A percentile compares a stretch with the other conserved stretches of the same genome.
Evolutionary conservation across 176 grass and related monocot species (phyloP).

Genomic region (Triticum monococcum): DNA sequence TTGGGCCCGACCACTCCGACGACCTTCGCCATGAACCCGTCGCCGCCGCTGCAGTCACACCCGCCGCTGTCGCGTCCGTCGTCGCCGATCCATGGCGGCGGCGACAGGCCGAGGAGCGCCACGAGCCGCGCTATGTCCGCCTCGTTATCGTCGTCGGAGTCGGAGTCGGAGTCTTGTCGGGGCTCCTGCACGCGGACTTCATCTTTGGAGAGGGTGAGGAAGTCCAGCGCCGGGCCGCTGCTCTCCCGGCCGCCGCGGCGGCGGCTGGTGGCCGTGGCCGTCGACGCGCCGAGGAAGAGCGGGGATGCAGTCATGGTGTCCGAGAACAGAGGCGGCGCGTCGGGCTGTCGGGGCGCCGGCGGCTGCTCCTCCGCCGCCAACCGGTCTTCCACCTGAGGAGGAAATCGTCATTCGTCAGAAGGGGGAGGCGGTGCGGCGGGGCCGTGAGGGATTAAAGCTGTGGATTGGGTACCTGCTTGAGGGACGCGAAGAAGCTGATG

Average conservation of each 20-base stretch:
- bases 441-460: background rate
- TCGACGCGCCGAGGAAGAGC: constrained; percentile 41
- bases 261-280: background rate
- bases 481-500: constrained; percentile 54
- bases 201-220: constrained; percentile 40
- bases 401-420: background rate
- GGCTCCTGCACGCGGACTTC: background rate
- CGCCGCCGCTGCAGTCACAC: constrained; percentile 60
- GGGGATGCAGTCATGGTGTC: constrained; percentile 40
- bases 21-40: constrained; percentile 54
- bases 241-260: constrained; percentile 18
- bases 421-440: background rate
- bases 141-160: background rate
- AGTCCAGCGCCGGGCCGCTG: constrained; percentile 55
- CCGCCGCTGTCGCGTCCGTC: background rate
- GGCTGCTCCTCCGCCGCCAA: constrained; percentile 36
- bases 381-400: constrained; percentile 46
- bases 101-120: constrained; percentile 44
- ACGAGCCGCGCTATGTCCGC: constrained; percentile 55
- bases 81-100: background rate
- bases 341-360: background rate
- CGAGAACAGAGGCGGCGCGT: background rate
- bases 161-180: background rate
- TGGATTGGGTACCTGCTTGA: constrained; percentile 37
- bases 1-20: constrained; percentile 51